Base-by-base conservation (phyloP, 2,329 filamentous ascomycete species). In the Diaporthe citri region DNA sequence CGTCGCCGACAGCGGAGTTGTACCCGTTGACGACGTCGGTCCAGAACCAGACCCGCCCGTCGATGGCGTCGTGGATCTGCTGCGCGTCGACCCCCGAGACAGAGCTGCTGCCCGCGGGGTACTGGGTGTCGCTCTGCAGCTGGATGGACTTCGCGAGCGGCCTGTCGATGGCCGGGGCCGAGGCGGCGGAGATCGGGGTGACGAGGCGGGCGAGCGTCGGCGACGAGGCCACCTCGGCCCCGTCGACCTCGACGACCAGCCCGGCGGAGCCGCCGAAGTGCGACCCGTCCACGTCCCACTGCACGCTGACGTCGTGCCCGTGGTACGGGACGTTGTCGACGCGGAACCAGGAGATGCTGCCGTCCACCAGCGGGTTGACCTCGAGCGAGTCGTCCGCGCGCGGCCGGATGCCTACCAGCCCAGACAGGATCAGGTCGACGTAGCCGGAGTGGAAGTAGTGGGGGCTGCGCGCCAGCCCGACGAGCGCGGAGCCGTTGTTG, bases 391-490 rank as follows among this genome's bases (percentile, higher is more conserved):
- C 80, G 43, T 85, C 82, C 12, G 81, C 79, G 0, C 81, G 81
- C 4, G 85, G 82, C 0, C 85, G 83, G 46, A 87, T 83, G 0
- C 85, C 85, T 0, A 87, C 82, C 3, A 86, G 79, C 0, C 85
- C 85, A 0, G 83, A 82, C 20, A 86, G 80, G 46, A 86, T 78
- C 3, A 84, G 80, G 73, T 87, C 85, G 36, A 84, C 80, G 76
- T 83, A 87, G 1, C 85, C 84, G 2, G 85, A 86, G 79, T 87
- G 85, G 79, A 86, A 86, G 78, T 86, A 87, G 72, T 87, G 85
- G 20, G 82, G 84, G 2, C 83, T 85, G 9, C 85, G 83, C 41
- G 82, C 81, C 7, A 86, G 80, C 0, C 84, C 85, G 3, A 86
- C 85, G 36, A 86, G 84, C 0, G 83, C 83, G 0, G 80, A 80